Base-by-base conservation (phyloP, 1,139 yeast species). In the Tardiomyces digboiensis region DNA sequence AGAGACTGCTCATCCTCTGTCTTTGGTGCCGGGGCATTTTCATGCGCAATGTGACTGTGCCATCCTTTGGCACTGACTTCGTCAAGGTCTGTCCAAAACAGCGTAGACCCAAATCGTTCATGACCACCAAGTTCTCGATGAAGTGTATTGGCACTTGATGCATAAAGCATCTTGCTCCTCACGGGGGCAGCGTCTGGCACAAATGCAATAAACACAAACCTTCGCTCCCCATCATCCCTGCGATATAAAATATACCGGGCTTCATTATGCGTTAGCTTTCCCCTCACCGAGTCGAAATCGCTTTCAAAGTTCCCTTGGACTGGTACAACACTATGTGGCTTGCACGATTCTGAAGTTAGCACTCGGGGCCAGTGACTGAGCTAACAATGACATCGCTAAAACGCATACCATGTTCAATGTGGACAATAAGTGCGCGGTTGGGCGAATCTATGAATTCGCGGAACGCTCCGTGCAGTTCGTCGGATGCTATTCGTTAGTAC, bases 121-220 rank as follows among this genome's bases (percentile, higher is more conserved):
- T 82, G 66, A 1, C 74, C 77, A 10, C 94, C 94, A 43, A 91
- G 69, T 49, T 82, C 80, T 50, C 83, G 76, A 43, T 84, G 65
- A 41, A 91, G 65, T 1, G 93, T 79, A 58, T 78, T 82, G 52
- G 86, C 86, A 18, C 94, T 81, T 2, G 96, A 83, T 2, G 98
- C 97, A 62, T 89, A 93, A 44, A 91, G 71, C 97, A 91, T 91
- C 61, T 91, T 91, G 47, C 77, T 75, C 48, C 89, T 75, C 29
- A 91, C 89, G 7, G 82, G 80, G 12, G 97, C 88, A 41, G 65
- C 62, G 60, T 91, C 97, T 0, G 98, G 97, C 41, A 91, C 91
- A 66, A 74, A 89, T 38, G 93, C 78, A 40, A 88, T 74, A 56
- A 91, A 88, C 3, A 78, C 71, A 49, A 68, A 71, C 20, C 45